Evolutionary conservation across 148 eudicot species (phyloP).

Genomic region (Polygonum aviculare): DNA sequence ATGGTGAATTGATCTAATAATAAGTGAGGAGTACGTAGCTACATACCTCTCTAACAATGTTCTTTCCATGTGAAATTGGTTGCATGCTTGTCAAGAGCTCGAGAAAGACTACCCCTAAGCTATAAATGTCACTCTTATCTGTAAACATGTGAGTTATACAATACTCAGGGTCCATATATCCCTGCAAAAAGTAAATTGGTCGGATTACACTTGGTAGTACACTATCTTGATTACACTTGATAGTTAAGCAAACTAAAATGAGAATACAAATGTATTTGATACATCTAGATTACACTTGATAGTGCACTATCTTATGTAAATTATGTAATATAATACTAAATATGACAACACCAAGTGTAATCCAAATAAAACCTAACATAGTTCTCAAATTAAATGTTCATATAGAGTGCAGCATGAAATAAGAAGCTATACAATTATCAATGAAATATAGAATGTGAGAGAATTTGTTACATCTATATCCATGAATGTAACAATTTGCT

Average conservation of each 20-base stretch:
- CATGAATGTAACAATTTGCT: not conserved
- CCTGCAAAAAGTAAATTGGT: constrained; percentile 31
- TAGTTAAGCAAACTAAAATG: too few species aligned
- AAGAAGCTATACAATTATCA: too few species aligned
- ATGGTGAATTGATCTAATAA: not conserved
- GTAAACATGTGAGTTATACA: constrained; percentile 67
- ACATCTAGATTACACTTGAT: too few species aligned
- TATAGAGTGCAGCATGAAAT: too few species aligned
- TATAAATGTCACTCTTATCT: constrained; percentile 80
- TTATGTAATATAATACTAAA: too few species aligned
- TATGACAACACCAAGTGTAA: not conserved
- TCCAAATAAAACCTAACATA: too few species aligned
- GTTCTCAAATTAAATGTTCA: too few species aligned
- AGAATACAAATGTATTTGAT: too few species aligned
- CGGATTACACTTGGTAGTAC: too few species aligned
- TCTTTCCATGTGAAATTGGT: constrained; percentile 71
- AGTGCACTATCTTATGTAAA: too few species aligned
- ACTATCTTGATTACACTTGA: too few species aligned
- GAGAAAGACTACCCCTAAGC: constrained; percentile 76
- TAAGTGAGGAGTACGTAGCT: not conserved
- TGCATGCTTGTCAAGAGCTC: constrained; percentile 71
- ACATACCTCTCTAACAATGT: constrained; percentile 71
- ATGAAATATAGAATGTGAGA: not conserved
- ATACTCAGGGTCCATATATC: constrained; percentile 87
- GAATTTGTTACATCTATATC: not conserved